These are phyloP conservation scores for Sphaerulina vaccinii DNA, from an alignment of 2,329 filamentous ascomycete species.

Conservation along the genomic window DNA sequence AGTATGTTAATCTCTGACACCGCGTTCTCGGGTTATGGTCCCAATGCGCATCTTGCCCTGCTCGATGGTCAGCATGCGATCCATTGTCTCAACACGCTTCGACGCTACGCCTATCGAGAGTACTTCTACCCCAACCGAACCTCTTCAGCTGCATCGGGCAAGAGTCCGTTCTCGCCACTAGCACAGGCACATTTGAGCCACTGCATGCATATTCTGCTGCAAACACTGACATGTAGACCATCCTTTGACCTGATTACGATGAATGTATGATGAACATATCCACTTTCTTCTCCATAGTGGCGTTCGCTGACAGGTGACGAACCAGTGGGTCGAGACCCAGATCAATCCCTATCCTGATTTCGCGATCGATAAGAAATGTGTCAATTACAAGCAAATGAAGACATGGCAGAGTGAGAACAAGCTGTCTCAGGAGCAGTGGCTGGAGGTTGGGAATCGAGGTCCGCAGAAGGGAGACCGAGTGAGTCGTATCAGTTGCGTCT, in stretches of 20 bases:
- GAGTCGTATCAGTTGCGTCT: no score
- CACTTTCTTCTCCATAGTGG: background rate
- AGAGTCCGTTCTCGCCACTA: conserved; percentile 2
- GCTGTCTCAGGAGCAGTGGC: conserved; percentile 3
- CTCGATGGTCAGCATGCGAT: conserved; percentile 11
- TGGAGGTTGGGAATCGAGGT: conserved; percentile 1
- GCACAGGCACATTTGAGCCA: conserved; percentile 1
- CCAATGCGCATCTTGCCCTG: conserved; percentile 1
- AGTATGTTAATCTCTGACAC: no score
- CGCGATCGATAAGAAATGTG: conserved; percentile 8
- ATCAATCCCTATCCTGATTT: conserved; percentile 5
- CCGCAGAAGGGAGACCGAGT: background rate
- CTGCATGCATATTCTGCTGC: conserved; percentile 4
- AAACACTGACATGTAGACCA: conserved; percentile 9
- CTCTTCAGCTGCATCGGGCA: background rate
- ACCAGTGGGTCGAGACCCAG: conserved; percentile 9
- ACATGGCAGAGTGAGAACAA: conserved; percentile 1
- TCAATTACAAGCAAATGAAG: conserved; percentile 2
- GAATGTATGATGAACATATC: background rate
- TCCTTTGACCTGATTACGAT: conserved; percentile 3
- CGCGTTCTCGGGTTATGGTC: background rate
- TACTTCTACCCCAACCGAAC: conserved; percentile 4
- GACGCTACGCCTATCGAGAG: conserved; percentile 5
- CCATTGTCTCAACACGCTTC: conserved; percentile 8
- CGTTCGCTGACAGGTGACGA: background rate